These are phyloP conservation scores for Maudiozyma saulgeensis DNA, from an alignment of 805 yeast species.

Conservation along the genomic window DNA sequence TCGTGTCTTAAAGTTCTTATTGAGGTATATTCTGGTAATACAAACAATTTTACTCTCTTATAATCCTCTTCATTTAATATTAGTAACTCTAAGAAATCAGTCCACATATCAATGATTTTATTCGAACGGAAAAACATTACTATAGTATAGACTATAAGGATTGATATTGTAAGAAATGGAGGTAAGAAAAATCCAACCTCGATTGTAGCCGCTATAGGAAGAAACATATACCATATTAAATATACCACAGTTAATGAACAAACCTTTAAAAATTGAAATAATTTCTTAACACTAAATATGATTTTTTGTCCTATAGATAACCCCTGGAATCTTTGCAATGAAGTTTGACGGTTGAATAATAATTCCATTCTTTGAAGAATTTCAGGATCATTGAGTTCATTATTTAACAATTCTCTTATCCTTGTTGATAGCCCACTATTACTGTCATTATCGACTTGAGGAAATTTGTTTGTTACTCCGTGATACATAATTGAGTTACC, in stretches of 20 bases:
- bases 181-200: slow-evolving; percentile 16
- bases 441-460: not conserved
- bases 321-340: no score
- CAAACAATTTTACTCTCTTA: not conserved
- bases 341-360: no score
- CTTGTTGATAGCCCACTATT: not conserved
- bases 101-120: slow-evolving; percentile 23
- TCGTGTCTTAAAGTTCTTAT: not conserved
- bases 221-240: slow-evolving; percentile 10
- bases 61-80: slow-evolving; percentile 6
- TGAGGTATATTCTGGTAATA: not conserved
- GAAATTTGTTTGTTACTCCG: not conserved
- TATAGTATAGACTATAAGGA: not conserved
- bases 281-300: not conserved
- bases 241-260: not conserved
- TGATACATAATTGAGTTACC: not conserved
- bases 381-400: not conserved
- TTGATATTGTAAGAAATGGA: slow-evolving; percentile 4
- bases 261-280: not conserved
- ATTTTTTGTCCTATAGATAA: not conserved
- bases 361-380: no score
- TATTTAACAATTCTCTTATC: not conserved
- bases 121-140: slow-evolving; percentile 16
- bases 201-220: slow-evolving; percentile 14
- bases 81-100: slow-evolving; percentile 12